These are phyloP conservation scores for Eucommia ulmoides DNA, from an alignment of 257 asterid genomes.

Conservation along the genomic window DNA sequence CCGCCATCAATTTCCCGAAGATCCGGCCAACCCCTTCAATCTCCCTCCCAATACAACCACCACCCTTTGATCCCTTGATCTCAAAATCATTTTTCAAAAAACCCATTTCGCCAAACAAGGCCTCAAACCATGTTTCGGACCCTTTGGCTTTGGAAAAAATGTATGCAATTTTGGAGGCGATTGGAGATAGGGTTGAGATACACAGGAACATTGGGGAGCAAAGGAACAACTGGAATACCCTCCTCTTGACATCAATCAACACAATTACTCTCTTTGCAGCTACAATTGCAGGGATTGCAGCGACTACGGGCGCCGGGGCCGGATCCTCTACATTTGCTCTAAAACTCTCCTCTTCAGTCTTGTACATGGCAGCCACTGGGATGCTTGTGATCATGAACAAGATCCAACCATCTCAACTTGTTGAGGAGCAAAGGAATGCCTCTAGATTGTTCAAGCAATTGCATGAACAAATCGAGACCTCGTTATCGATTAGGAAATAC, in stretches of 20 bases:
- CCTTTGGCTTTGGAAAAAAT: background rate
- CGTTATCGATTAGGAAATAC: conserved; percentile 1
- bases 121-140: background rate
- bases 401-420: conserved; percentile 24
- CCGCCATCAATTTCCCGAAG: background rate
- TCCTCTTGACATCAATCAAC: background rate
- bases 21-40: background rate
- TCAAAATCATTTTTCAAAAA: background rate
- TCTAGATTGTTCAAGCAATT: conserved; percentile 15
- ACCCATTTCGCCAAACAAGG: background rate
- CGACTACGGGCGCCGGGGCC: background rate
- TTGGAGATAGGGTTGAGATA: background rate
- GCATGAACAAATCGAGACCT: conserved; percentile 6
- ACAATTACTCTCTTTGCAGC: background rate
- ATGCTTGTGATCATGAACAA: conserved; percentile 15
- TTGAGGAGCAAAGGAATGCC: conserved; percentile 18
- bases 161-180: background rate
- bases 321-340: background rate
- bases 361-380: conserved; percentile 14
- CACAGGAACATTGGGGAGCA: background rate
- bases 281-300: background rate
- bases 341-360: conserved; percentile 1
- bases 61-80: background rate
- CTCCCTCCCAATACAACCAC: background rate
- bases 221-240: background rate